phyloP scores from a whole-genome alignment of 176 grass and related monocot genomes.

The Secale cereale region DNA sequence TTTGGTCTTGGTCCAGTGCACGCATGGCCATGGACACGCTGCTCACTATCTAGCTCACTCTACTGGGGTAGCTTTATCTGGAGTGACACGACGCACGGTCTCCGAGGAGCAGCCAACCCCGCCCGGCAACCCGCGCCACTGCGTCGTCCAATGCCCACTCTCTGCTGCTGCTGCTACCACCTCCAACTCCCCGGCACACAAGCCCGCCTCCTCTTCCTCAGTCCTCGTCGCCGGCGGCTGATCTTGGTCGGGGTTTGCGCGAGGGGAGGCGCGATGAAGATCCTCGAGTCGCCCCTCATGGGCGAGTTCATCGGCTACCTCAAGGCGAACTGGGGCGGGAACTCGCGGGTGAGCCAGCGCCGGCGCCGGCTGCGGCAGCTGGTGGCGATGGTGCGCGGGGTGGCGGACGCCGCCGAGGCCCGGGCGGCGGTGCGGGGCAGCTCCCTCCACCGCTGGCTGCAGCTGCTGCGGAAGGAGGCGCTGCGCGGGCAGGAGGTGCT shows the following conservation, averaged over 20 bases:
- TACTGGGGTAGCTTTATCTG: not conserved
- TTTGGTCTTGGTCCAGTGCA: too few relatives aligned
- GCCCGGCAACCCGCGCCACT: not conserved
- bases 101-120: not conserved
- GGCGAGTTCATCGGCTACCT: not conserved
- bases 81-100: not conserved
- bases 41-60: not conserved
- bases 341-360: not conserved
- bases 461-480: conserved; percentile 9
- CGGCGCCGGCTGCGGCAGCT: conserved; percentile 16
- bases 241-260: not conserved
- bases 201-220: not conserved
- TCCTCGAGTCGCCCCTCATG: conserved; percentile 1
- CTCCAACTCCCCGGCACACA: not conserved
- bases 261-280: not conserved
- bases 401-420: conserved; percentile 16
- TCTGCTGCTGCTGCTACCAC: not conserved
- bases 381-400: not conserved
- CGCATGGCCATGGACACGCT: too few relatives aligned
- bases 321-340: not conserved
- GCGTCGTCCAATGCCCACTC: not conserved
- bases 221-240: not conserved
- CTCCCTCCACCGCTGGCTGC: conserved; percentile 14
- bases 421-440: not conserved
- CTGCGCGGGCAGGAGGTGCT: conserved; percentile 8